phyloP scores from a whole-genome alignment of 2,329 filamentous ascomycete species.

The Colletotrichum tropicale region DNA sequence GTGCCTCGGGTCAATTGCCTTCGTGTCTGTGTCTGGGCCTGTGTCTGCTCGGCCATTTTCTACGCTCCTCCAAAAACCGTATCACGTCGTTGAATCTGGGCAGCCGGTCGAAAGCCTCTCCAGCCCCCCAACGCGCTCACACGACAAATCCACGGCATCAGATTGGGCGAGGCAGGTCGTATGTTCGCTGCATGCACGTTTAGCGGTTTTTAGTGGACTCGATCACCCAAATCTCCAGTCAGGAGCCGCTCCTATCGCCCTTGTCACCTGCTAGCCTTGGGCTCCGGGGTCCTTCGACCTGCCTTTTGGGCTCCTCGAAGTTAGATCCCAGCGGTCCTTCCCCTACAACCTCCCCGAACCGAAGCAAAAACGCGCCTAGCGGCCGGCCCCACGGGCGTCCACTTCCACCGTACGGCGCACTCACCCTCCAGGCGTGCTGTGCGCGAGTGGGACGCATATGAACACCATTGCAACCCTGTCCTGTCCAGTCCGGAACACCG shows the following conservation, averaged over 20 bases:
- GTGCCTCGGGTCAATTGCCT: background rate
- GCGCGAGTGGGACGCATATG: conserved; percentile 17
- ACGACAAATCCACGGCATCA: conserved; percentile 11
- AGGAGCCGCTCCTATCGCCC: conserved; percentile 2
- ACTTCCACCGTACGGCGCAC: background rate
- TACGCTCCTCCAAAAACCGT: background rate
- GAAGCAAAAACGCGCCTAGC: conserved; percentile 8
- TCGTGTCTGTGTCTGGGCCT: background rate
- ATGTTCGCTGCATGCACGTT: conserved; percentile 12
- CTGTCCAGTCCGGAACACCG: conserved; percentile 18
- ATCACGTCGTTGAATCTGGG: background rate
- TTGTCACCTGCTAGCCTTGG: background rate
- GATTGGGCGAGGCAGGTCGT: conserved; percentile 13
- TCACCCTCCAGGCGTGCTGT: background rate
- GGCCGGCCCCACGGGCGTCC: conserved; percentile 19
- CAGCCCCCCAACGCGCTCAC: conserved; percentile 9
- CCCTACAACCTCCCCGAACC: conserved; percentile 4
- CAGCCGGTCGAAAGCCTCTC: background rate
- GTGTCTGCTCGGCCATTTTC: background rate
- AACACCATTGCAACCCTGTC: conserved; percentile 22
- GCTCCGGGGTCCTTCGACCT: background rate
- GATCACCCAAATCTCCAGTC: conserved; percentile 9
- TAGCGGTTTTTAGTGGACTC: conserved; percentile 18
- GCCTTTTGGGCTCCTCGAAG: background rate
- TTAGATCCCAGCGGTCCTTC: background rate